Base-by-base conservation (phyloP, 805 yeast species). In the Cephaloascus albidus region DNA sequence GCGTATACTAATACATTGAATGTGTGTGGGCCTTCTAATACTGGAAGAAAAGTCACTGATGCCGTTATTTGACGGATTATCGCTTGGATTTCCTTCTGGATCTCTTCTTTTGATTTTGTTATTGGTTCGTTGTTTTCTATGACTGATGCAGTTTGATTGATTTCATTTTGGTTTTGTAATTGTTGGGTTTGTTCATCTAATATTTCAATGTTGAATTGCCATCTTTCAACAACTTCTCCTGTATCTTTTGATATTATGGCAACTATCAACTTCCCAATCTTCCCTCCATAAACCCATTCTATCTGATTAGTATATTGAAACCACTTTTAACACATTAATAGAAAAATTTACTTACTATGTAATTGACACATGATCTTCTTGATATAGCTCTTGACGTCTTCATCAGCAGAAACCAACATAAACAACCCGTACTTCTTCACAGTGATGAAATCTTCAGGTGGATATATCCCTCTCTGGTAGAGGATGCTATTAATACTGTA, bases 381-480 rank as follows among this genome's bases (percentile, higher is more conserved):
- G 8, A 89, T 75, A 53, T 89, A 89, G 1, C 59, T 58, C 49
- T 75, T 77, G 38, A 90, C 81, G 34, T 85, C 95, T 34, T 80
- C 84, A 52, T 87, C 94, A 15, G 70, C 71, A 3, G 85, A 76
- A 20, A 82, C 74, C 34, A 89, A 64, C 59, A 89, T 60, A 41
- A 80, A 82, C 40, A 89, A 58, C 17, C 85, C 96, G 58, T 86
- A 90, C 53, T 86, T 87, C 48, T 75, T 72, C 2, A 85, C 87
- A 2, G 80, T 68, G 38, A 72, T 72, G 58, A 90, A 89, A 54
- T 87, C 95, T 45, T 85, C 94, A 3, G 85, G 70, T 0, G 96
- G 95, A 50, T 89, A 89, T 16, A 89, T 79, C 0, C 95, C 95
- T 38, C 97, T 64, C 56, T 90, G 97, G 55, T 82, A 89, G 4